These are phyloP conservation scores for Cystobasidium pallidum DNA, from an alignment of 1,284 basidiomycete species.

Conservation along the genomic window DNA sequence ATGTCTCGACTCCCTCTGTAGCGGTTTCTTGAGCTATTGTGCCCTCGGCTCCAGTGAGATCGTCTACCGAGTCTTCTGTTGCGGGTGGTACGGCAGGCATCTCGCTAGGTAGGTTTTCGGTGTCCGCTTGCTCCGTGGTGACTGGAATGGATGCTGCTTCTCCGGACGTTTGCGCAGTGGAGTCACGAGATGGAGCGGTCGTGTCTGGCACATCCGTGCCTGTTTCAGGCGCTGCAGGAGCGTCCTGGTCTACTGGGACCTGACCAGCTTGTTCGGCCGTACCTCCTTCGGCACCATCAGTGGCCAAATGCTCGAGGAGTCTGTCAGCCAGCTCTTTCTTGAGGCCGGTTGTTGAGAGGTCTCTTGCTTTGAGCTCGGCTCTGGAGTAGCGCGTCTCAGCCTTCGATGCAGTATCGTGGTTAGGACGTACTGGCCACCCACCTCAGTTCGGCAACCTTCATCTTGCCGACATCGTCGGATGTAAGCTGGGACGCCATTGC, in stretches of 20 bases:
- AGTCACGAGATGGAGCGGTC: conserved; percentile 18
- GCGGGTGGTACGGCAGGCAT: conserved; percentile 36
- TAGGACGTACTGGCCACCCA: neutral
- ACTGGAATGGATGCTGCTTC: conserved; percentile 27
- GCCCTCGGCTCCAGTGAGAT: conserved; percentile 25
- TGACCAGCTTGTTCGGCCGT: conserved; percentile 4
- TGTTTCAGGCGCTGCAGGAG: conserved; percentile 17
- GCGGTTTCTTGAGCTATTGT: conserved; percentile 20
- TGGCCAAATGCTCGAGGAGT: conserved; percentile 25
- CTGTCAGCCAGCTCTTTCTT: conserved; percentile 44
- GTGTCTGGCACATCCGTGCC: conserved; percentile 1
- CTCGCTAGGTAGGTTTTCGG: conserved; percentile 27
- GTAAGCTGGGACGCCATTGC: conserved; percentile 34
- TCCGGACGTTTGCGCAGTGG: conserved; percentile 29
- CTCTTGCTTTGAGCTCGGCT: conserved; percentile 40
- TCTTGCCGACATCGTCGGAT: conserved; percentile 33
- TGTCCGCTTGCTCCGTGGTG: conserved; percentile 7
- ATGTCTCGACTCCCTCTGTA: conserved; percentile 11
- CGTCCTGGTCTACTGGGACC: neutral
- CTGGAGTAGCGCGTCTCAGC: conserved; percentile 3
- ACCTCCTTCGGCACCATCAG: conserved; percentile 2
- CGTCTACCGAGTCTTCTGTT: conserved; percentile 31
- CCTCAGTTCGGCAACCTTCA: conserved; percentile 41
- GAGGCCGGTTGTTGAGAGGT: conserved; percentile 43
- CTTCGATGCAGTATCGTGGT: too few relatives aligned